A percentile compares a stretch with the other conserved stretches of the same genome.
Evolutionary conservation across 1,284 basidiomycete genomes (phyloP).

Genomic region (Somion occarium): DNA sequence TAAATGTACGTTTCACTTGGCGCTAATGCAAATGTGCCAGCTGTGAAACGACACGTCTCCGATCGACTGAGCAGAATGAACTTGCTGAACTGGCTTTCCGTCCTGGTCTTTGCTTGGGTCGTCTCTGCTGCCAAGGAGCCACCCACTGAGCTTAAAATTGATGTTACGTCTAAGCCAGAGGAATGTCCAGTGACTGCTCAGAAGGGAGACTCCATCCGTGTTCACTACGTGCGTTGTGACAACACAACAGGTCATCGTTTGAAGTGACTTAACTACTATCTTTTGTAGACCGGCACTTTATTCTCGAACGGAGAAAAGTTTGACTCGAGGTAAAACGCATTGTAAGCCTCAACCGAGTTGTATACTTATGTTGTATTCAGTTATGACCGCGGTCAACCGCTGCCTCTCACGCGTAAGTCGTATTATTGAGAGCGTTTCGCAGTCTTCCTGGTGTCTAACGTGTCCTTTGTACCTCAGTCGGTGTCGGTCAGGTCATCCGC

Average conservation of each 20-base stretch:
- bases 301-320: slow-evolving; percentile 74
- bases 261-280: not conserved
- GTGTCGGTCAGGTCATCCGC: slow-evolving; percentile 74
- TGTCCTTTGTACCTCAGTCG: slow-evolving; percentile 61
- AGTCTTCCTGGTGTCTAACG: slow-evolving; percentile 1
- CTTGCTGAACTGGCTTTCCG: slow-evolving; percentile 25
- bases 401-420: slow-evolving; percentile 62
- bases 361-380: slow-evolving; percentile 29
- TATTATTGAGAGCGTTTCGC: not conserved
- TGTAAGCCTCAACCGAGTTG: not conserved
- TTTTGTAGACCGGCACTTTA: slow-evolving; percentile 64
- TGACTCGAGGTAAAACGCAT: slow-evolving; percentile 63
- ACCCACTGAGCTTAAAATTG: slow-evolving; percentile 55
- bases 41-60: not conserved
- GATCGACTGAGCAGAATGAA: too few species aligned
- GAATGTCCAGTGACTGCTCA: slow-evolving; percentile 54
- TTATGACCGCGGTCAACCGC: slow-evolving; percentile 60
- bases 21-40: too few species aligned
- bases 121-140: slow-evolving; percentile 32
- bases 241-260: too few species aligned
- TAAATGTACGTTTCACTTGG: slow-evolving; percentile 1
- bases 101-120: slow-evolving; percentile 35
- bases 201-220: slow-evolving; percentile 64
- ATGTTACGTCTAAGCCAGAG: slow-evolving; percentile 55
- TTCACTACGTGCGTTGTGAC: slow-evolving; percentile 79